Percentiles rank a stretch among this genome's conserved stretches.
Evolutionary conservation across 345 rosid species (phyloP).

Genomic region (Dipteronia sinensis): DNA sequence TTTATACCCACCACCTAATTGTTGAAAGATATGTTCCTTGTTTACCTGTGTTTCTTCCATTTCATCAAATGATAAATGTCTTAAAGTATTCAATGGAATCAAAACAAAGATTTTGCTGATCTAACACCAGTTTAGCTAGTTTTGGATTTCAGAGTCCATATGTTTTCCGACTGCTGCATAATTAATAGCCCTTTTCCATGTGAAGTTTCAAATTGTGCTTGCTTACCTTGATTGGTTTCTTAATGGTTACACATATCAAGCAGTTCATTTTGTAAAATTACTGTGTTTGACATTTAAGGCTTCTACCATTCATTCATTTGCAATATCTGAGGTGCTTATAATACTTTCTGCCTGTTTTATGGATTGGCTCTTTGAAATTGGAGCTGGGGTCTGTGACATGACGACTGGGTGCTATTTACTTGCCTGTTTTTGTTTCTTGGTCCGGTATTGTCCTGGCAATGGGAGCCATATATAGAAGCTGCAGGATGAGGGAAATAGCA

Average conservation of each 20-base stretch:
- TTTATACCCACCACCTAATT: background rate
- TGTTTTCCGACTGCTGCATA: background rate
- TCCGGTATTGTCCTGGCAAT: conserved; percentile 64
- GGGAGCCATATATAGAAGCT: conserved; percentile 76
- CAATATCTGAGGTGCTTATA: conserved; percentile 57
- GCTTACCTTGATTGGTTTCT: background rate
- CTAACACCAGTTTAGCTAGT: too few relatives aligned
- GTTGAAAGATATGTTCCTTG: background rate
- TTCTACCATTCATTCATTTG: background rate
- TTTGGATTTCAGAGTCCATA: too few relatives aligned
- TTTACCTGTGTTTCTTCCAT: background rate
- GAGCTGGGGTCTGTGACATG: conserved; percentile 95
- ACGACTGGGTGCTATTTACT: conserved; percentile 59
- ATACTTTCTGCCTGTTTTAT: conserved; percentile 67
- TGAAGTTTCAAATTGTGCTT: background rate
- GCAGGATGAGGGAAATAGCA: conserved; percentile 67
- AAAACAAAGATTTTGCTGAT: background rate
- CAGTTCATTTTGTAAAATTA: background rate
- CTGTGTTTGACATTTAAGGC: conserved; percentile 9
- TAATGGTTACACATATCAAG: background rate
- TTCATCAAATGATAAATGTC: background rate
- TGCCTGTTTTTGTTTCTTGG: conserved; percentile 60
- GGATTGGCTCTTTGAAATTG: conserved; percentile 87
- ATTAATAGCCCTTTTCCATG: background rate
- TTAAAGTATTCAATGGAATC: background rate